Conservation (phyloP, 2,329 filamentous ascomycete species). For the Sclerotiophoma versabilis region DNA sequence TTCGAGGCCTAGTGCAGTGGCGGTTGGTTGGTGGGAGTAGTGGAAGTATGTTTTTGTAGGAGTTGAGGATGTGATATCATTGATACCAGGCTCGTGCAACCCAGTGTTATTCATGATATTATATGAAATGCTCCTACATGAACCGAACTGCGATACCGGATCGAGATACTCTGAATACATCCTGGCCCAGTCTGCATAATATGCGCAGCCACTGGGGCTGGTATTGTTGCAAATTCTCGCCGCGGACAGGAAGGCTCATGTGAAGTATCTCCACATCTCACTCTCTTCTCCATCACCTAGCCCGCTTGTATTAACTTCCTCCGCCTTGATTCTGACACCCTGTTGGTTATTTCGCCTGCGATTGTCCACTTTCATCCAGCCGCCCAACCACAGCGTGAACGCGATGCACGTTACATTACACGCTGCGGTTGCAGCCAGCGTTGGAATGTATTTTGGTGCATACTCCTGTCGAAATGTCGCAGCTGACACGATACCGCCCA, state of each 20-base stretch:
- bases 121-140: background rate
- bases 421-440: conserved; percentile 53
- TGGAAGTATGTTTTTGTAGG: conserved; percentile 11
- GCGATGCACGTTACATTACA: conserved; percentile 55
- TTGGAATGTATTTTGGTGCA: conserved; percentile 59
- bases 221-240: background rate
- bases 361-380: conserved; percentile 59
- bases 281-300: conserved; percentile 50
- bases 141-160: background rate
- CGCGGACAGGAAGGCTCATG: conserved; percentile 7
- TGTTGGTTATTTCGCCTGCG: conserved; percentile 49
- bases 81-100: conserved; percentile 1
- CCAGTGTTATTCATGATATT: background rate
- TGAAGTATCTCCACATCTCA: conserved; percentile 50
- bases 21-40: conserved; percentile 43
- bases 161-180: background rate
- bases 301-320: conserved; percentile 52
- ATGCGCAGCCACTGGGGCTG: no score
- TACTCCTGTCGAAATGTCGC: conserved; percentile 58
- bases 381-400: conserved; percentile 49
- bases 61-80: background rate
- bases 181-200: no score
- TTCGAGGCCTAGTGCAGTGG: conserved; percentile 54
- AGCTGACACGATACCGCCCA: conserved; percentile 56
- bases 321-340: conserved; percentile 44